A percentile compares a stretch with the other conserved stretches of the same genome.
phyloP scores from a whole-genome alignment of 2,329 filamentous ascomycete genomes.

The Arthrobotrys sinensis region DNA sequence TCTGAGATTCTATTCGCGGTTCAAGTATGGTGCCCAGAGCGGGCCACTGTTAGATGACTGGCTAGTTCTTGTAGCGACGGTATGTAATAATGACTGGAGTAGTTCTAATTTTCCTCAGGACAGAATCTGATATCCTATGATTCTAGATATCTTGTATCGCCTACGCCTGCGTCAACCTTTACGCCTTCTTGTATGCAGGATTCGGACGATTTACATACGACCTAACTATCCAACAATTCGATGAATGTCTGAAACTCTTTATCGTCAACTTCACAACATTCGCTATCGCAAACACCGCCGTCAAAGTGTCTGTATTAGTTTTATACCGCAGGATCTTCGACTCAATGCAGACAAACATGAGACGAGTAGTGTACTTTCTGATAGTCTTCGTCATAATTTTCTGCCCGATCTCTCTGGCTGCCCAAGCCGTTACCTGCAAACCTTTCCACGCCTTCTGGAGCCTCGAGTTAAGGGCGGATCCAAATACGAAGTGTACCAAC shows the following conservation, averaged over 20 bases:
- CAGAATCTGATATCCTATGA: background rate
- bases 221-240: conserved; percentile 36
- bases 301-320: conserved; percentile 55
- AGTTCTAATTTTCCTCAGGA: background rate
- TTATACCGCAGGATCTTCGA: conserved; percentile 57
- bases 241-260: conserved; percentile 43
- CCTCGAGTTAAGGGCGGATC: conserved; percentile 41
- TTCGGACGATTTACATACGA: conserved; percentile 57
- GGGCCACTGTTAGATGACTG: conserved; percentile 54
- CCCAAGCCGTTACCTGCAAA: conserved; percentile 30
- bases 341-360: conserved; percentile 55
- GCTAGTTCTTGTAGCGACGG: conserved; percentile 51
- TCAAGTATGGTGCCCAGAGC: conserved; percentile 35
- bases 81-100: conserved; percentile 6
- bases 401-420: conserved; percentile 43
- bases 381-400: conserved; percentile 45
- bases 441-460: conserved; percentile 48
- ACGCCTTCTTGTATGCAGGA: conserved; percentile 52
- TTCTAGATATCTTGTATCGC: conserved; percentile 42
- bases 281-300: conserved; percentile 53
- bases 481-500: conserved; percentile 32
- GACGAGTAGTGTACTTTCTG: conserved; percentile 45
- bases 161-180: conserved; percentile 41
- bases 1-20: conserved; percentile 52
- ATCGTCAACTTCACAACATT: conserved; percentile 53